Evolutionary conservation across 83 land plant species (phyloP).

Genomic region (Thuja plicata): DNA sequence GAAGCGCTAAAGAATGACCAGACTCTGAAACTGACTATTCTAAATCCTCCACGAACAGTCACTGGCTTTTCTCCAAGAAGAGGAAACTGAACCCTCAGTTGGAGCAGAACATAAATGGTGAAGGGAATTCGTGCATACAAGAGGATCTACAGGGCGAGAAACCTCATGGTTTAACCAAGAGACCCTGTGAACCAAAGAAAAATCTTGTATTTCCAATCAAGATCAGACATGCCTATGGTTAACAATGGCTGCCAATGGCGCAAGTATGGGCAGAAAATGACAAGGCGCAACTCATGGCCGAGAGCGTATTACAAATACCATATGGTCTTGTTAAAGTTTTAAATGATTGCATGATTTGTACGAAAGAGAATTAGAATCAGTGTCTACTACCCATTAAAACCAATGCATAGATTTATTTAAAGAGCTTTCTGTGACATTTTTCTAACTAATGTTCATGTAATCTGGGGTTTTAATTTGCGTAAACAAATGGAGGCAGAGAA

Average conservation of each 20-base stretch:
- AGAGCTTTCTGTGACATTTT: background rate
- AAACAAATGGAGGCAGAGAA: slow-evolving; percentile 11
- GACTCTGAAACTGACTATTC: no score
- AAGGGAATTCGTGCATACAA: no score
- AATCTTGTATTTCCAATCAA: background rate
- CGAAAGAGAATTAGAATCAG: background rate
- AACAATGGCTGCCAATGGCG: slow-evolving; percentile 14
- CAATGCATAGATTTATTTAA: no score
- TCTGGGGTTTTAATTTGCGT: background rate
- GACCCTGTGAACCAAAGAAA: background rate
- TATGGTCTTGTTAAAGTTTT: background rate
- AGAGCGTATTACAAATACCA: background rate
- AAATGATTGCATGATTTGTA: background rate
- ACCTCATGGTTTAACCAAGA: background rate
- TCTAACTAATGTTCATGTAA: background rate
- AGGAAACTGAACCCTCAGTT: no score
- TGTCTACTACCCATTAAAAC: background rate
- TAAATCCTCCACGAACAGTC: no score
- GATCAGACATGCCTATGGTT: background rate
- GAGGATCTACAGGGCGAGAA: no score
- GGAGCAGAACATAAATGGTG: no score
- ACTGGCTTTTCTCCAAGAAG: no score
- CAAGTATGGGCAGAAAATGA: slow-evolving; percentile 2
- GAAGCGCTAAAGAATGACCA: no score
- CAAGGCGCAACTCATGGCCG: background rate